phyloP scores from a whole-genome alignment of 305 asterid genomes.

The Withania somnifera region DNA sequence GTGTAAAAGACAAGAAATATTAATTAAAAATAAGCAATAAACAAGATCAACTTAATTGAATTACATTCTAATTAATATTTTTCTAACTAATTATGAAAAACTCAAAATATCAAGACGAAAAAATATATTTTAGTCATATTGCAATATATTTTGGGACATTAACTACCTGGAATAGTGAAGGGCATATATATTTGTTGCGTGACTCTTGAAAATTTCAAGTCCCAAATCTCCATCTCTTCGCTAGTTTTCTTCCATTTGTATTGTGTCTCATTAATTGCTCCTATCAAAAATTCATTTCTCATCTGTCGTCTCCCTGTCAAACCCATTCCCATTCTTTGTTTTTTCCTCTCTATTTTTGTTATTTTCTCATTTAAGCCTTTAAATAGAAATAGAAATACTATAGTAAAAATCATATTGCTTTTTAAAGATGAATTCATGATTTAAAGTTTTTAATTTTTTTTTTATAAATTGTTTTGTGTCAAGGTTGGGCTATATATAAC shows the following conservation, averaged over 20 bases:
- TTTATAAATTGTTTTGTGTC: too few relatives aligned
- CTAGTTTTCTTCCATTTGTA: background rate
- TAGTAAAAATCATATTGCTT: background rate
- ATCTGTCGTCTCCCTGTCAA: background rate
- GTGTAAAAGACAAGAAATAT: too few relatives aligned
- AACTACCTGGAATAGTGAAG: background rate
- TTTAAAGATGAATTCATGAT: too few relatives aligned
- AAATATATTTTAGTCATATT: background rate
- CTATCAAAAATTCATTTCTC: background rate
- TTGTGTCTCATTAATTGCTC: background rate
- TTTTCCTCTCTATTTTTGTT: background rate
- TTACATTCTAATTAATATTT: too few relatives aligned
- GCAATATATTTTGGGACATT: background rate
- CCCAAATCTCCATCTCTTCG: background rate
- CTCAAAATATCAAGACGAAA: too few relatives aligned
- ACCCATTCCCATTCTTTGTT: background rate
- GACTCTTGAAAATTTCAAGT: background rate
- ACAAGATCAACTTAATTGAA: too few relatives aligned
- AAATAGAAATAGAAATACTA: background rate
- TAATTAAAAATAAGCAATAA: too few relatives aligned
- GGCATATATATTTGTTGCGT: conserved; percentile 4
- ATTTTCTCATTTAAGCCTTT: background rate
- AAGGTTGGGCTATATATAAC: too few relatives aligned
- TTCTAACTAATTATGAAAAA: too few relatives aligned
- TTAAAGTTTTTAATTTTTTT: too few relatives aligned